Evolutionary conservation across 129 eudicot species (phyloP).

Genomic region (sunflower (Helianthus annuus)): HanXRQr2.0-SUNRISE NC_035434.2:149865053-149865552

Average conservation of each 20-base stretch:
- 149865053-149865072: no score
- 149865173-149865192: background rate
- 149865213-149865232: background rate
- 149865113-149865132: no score
- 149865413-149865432: slow-evolving; percentile 79
- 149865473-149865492: slow-evolving; percentile 87
- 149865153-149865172: background rate
- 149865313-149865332: background rate
- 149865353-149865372: background rate
- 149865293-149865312: background rate
- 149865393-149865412: background rate
- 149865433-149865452: slow-evolving; percentile 80
- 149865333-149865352: background rate
- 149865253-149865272: background rate
- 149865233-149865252: background rate
- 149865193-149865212: background rate
- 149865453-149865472: slow-evolving; percentile 61
- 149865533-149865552: slow-evolving; percentile 92
- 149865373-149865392: background rate
- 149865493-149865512: slow-evolving; percentile 87
- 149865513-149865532: slow-evolving; percentile 81
- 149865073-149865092: no score
- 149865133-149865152: no score
- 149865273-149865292: background rate
- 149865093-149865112: no score